A percentile compares a stretch with the other conserved stretches of the same genome.
phyloP scores from a whole-genome alignment of 176 grass and related monocot species.

The Lolium rigidum region DNA sequence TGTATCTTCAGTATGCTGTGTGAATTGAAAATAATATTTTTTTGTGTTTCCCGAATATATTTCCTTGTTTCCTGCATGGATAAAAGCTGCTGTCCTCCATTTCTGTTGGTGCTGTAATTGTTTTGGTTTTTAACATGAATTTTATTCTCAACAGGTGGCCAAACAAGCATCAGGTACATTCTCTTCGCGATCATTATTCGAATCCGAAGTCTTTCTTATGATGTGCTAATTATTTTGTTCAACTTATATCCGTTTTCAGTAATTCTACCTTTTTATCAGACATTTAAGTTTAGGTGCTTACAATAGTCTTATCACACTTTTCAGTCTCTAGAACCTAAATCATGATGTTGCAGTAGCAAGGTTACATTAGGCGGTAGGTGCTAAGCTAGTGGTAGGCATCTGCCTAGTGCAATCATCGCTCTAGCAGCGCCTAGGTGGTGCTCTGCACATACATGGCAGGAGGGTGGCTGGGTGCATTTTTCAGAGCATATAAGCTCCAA shows the following conservation, averaged over 20 bases:
- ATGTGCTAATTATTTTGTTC: not conserved
- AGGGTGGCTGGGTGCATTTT: too few species aligned
- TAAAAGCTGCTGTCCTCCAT: not conserved
- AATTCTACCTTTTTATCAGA: not conserved
- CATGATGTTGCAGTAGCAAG: conserved; percentile 9
- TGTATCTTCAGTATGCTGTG: not conserved
- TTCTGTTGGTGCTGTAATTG: not conserved
- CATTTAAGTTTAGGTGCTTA: conserved; percentile 14
- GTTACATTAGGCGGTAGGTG: too few species aligned
- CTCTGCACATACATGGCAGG: too few species aligned
- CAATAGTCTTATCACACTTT: not conserved
- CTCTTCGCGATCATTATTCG: conserved; percentile 12
- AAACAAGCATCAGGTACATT: conserved; percentile 98
- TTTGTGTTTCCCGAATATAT: not conserved
- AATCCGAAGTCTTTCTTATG: not conserved
- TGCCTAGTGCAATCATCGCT: too few species aligned
- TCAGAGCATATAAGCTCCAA: too few species aligned
- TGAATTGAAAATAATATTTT: not conserved
- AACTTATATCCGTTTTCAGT: not conserved
- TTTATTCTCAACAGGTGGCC: conserved; percentile 86
- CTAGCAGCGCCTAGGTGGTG: too few species aligned
- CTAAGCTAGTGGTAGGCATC: too few species aligned
- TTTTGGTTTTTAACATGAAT: conserved; percentile 38
- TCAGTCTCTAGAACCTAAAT: conserved; percentile 23
- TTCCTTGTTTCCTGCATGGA: not conserved